Evolutionary conservation across 306 rosid genomes (phyloP), one percentile per base, ranked within the genome.

Genomic region (Cucumis sativus): DNA sequence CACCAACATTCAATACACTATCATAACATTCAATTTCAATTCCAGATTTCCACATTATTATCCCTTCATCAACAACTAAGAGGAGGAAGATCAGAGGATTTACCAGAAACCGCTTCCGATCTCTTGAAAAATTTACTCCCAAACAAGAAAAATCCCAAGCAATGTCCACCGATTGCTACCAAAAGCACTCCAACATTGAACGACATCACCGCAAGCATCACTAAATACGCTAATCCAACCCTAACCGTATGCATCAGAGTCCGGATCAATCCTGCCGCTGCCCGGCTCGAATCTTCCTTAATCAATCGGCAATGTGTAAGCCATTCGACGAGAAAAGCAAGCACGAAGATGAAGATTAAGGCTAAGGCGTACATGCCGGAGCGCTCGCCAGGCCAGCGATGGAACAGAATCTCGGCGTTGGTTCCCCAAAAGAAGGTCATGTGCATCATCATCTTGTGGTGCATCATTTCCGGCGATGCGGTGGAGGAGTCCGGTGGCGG

Each of bases 381-480:
- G 59, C 80, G 71, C 0, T 73, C 83, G 6, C 86, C 97, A 0
- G 98, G 98, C 97, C 97, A 95, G 8, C 54, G 49, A 21, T 65
- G 1, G 88, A 92, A 92, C 49, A 95, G 87, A 56, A 95, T 80
- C 76, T 87, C 80, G 0, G 90, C 76, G 4, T 85, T 75, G 3
- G 81, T 81, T 9, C 98, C 97, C 97, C 98, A 95, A 75, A 84
- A 92, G 86, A 95, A 89, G 75, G 90, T 84, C 98, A 95, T 92
- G 89, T 95, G 98, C 90, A 83, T 84, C 96, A 83, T 86, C 89
- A 86, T 88, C 83, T 28, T 35, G 56, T 45, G 65, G 13, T 47
- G 78, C 64, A 39, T 80, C 74, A 18, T 77, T 7, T 62, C 78
- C 20, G 61, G 21, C 28, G 61, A 51, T 5, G 58, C 57, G 45